Conservation (phyloP, 2,329 filamentous ascomycete genomes). For the Aspergillus sp. region DNA sequence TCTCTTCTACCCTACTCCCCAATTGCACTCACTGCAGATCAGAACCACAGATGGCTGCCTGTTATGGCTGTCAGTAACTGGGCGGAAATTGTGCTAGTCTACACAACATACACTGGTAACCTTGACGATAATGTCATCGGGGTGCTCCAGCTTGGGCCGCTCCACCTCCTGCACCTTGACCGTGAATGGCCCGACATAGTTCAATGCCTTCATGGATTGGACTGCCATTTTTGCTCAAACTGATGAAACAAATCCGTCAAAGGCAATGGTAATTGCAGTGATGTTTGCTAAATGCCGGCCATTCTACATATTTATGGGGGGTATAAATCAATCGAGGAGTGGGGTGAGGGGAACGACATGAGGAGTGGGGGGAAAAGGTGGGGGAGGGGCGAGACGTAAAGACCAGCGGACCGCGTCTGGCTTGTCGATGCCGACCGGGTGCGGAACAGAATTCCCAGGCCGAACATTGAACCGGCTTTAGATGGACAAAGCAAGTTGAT, state of each 20-base stretch:
- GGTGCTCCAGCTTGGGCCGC: slow-evolving; percentile 61
- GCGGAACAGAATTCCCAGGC: no score
- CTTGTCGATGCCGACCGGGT: no score
- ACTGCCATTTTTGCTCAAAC: slow-evolving; percentile 15
- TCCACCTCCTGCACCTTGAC: slow-evolving; percentile 64
- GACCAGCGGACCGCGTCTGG: no score
- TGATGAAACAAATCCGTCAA: no score
- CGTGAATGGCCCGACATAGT: slow-evolving; percentile 63
- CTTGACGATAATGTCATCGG: slow-evolving; percentile 66
- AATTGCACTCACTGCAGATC: slow-evolving; percentile 43
- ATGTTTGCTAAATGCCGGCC: no score
- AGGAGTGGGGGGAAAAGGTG: background rate
- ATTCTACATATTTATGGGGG: background rate
- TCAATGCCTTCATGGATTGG: slow-evolving; percentile 61
- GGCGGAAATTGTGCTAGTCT: background rate
- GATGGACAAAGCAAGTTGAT: no score
- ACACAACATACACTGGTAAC: slow-evolving; percentile 59
- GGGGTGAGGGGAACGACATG: background rate
- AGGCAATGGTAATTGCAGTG: no score
- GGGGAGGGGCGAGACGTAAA: no score
- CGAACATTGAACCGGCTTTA: no score
- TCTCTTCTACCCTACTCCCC: slow-evolving; percentile 22
- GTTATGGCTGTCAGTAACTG: background rate
- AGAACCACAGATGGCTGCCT: slow-evolving; percentile 57
- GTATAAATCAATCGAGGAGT: background rate